Evolutionary conservation across 768 basidiomycete species (phyloP).

Genomic region (Gymnopilus junonius): DNA sequence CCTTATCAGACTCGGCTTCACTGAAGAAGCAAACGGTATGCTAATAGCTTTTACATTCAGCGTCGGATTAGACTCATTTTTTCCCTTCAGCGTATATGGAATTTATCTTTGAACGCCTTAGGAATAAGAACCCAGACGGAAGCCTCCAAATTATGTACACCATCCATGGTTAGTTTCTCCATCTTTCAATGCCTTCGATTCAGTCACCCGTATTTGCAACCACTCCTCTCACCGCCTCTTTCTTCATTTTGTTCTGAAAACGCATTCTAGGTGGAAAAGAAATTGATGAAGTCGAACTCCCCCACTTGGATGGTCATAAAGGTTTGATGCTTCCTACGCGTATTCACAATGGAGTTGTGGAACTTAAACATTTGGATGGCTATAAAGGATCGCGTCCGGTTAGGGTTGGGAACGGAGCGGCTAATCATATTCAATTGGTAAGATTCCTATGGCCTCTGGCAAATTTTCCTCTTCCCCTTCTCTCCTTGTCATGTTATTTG

Average conservation of each 20-base stretch:
- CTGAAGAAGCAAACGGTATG: constrained; percentile 87
- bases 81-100: constrained; percentile 75
- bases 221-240: neutral
- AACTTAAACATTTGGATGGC: constrained; percentile 85
- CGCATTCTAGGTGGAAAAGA: constrained; percentile 66
- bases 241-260: neutral
- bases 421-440: constrained; percentile 89
- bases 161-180: constrained; percentile 68
- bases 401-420: constrained; percentile 94
- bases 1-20: constrained; percentile 91
- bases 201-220: neutral
- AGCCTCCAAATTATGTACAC: constrained; percentile 98
- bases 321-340: neutral
- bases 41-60: neutral
- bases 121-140: constrained; percentile 86
- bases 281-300: constrained; percentile 81
- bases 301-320: constrained; percentile 81
- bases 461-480: constrained; percentile 16
- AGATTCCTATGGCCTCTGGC: constrained; percentile 7
- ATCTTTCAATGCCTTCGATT: neutral
- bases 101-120: constrained; percentile 84
- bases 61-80: no score
- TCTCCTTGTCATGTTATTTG: neutral
- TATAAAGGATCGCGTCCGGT: constrained; percentile 74
- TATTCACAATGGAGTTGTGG: constrained; percentile 67